Percentiles rank a stretch among this genome's conserved stretches.
Evolutionary conservation across 176 grass and related monocot species (phyloP).

Genomic region (Olyra latifolia): DNA sequence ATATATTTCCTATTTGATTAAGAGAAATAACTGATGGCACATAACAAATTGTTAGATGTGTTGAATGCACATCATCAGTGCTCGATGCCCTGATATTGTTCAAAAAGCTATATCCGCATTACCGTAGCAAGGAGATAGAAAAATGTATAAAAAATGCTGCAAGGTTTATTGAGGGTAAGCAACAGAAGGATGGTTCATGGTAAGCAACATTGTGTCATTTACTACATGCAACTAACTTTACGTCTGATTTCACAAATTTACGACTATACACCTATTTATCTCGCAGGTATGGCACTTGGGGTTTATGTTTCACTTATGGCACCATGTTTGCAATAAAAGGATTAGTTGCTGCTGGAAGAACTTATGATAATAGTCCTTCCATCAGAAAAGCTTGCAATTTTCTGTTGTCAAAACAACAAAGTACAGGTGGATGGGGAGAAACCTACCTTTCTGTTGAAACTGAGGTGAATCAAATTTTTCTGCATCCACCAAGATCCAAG

Average conservation of each 20-base stretch:
- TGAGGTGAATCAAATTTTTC: too few relatives aligned
- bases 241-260: too few relatives aligned
- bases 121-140: constrained; percentile 29
- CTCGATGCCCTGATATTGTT: constrained; percentile 30
- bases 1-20: too few relatives aligned
- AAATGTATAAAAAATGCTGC: constrained; percentile 14
- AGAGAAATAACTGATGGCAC: too few relatives aligned
- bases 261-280: too few relatives aligned
- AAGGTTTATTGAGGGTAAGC: constrained; percentile 26
- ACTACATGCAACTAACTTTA: too few relatives aligned
- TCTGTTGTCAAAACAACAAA: constrained; percentile 38
- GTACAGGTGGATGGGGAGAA: constrained; percentile 40
- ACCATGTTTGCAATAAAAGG: constrained; percentile 39
- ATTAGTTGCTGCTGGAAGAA: constrained; percentile 38
- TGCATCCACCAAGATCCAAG: too few relatives aligned
- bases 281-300: constrained; percentile 52
- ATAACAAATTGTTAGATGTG: too few relatives aligned
- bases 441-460: constrained; percentile 15
- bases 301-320: constrained; percentile 43
- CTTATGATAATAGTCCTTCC: constrained; percentile 26
- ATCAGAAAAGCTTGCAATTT: constrained; percentile 42
- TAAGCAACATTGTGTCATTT: not conserved
- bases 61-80: constrained; percentile 39
- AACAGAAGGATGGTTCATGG: constrained; percentile 45
- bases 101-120: constrained; percentile 12